phyloP scores from a whole-genome alignment of 1,284 basidiomycete genomes.

The Moesziomyces sp. region DNA sequence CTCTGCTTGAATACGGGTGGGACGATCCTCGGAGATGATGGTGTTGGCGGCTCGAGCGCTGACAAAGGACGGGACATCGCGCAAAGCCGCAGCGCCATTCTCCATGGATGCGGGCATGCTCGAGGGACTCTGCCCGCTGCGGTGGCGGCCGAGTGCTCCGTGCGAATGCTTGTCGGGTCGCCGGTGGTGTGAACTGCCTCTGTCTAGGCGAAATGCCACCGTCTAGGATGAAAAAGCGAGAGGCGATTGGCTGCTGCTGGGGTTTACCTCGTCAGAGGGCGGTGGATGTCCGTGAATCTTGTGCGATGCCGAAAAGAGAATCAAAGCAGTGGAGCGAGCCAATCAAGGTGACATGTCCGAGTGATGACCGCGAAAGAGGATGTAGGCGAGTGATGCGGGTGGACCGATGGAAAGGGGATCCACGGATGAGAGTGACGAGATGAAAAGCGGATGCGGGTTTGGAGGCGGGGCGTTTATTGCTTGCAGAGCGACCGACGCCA shows the following conservation, averaged over 20 bases:
- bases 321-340: conserved; percentile 1
- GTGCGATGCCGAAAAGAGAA: neutral
- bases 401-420: neutral
- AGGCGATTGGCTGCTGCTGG: neutral
- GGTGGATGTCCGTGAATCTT: neutral
- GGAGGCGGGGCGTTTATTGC: too few species aligned
- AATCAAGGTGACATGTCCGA: conserved; percentile 12
- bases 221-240: too few species aligned
- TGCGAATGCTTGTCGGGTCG: neutral
- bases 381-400: neutral
- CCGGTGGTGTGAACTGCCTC: too few species aligned
- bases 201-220: too few species aligned
- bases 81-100: conserved; percentile 6
- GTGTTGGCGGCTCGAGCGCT: conserved; percentile 60
- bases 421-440: too few species aligned
- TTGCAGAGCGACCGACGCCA: too few species aligned
- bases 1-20: conserved; percentile 60
- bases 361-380: neutral
- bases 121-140: neutral
- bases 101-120: conserved; percentile 20
- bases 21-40: conserved; percentile 57
- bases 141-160: neutral
- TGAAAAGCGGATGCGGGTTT: too few species aligned
- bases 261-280: neutral
- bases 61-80: conserved; percentile 46